Conservation (phyloP, 73 alveolate genomes). For the Paramecium tetraurelia region DNA sequence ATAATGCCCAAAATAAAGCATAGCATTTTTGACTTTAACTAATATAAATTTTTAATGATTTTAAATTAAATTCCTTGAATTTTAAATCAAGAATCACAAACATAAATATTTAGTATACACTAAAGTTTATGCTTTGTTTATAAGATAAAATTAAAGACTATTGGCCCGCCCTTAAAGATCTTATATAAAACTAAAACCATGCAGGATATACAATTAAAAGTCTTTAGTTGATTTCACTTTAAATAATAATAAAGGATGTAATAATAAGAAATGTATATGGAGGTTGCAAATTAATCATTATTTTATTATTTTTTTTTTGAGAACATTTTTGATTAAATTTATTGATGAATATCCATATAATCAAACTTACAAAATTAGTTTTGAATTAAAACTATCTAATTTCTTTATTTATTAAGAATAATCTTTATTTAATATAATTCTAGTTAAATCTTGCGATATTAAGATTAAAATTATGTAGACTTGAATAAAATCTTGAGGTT, state of each 20-base stretch:
- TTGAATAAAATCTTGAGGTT: not conserved
- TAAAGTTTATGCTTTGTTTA: too few relatives aligned
- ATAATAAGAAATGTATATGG: not conserved
- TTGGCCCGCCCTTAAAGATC: not conserved
- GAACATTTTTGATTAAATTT: not conserved
- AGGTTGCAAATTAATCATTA: not conserved
- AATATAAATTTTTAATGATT: too few relatives aligned
- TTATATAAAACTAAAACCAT: not conserved
- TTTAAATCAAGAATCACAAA: too few relatives aligned
- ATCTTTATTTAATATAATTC: too few relatives aligned
- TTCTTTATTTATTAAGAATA: too few relatives aligned
- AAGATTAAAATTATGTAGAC: not conserved
- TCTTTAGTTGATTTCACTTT: not conserved
- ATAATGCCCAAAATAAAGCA: too few relatives aligned
- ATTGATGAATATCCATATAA: not conserved
- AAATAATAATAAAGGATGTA: not conserved
- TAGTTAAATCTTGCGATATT: too few relatives aligned
- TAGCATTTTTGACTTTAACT: too few relatives aligned
- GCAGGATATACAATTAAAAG: not conserved
- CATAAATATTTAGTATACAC: too few relatives aligned
- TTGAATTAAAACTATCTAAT: not conserved
- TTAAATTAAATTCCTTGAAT: too few relatives aligned
- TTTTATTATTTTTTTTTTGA: not conserved
- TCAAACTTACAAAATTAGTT: not conserved
- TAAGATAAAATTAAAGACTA: too few relatives aligned